Percentiles rank a stretch among this genome's conserved stretches.
Conservation (phyloP, 2,329 filamentous ascomycete genomes). For the Colletotrichum echinochloae region DNA sequence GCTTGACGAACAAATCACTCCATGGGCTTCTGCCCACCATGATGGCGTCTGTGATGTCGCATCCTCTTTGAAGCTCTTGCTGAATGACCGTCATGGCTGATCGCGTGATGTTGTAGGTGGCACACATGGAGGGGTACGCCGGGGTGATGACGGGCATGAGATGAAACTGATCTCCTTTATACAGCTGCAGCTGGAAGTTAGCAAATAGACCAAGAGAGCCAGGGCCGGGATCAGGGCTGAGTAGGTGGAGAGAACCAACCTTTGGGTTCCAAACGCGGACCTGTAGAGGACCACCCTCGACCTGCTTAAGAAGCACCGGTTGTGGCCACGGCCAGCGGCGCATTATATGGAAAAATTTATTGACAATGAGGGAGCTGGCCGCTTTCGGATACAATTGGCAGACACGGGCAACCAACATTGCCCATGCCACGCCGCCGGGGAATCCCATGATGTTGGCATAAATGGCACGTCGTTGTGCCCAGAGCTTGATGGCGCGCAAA, state of each 20-base stretch:
- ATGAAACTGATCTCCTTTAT: conserved; percentile 84
- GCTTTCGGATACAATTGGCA: conserved; percentile 97
- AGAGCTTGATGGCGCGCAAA: conserved; percentile 92
- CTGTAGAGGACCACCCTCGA: conserved; percentile 83
- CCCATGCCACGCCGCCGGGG: conserved; percentile 96
- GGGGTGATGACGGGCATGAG: conserved; percentile 99
- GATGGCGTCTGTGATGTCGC: conserved; percentile 83
- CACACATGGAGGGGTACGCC: conserved; percentile 97
- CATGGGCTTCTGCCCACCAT: conserved; percentile 81
- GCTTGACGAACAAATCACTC: conserved; percentile 89
- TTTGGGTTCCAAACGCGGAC: conserved; percentile 95
- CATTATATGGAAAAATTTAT: conserved; percentile 95
- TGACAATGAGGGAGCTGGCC: conserved; percentile 86
- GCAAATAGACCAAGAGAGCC: background rate
- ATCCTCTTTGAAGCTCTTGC: conserved; percentile 82
- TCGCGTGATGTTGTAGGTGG: conserved; percentile 91
- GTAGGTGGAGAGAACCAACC: conserved; percentile 58
- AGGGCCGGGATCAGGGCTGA: background rate
- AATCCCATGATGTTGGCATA: conserved; percentile 98
- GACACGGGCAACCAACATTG: conserved; percentile 94
- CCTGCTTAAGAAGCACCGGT: conserved; percentile 89
- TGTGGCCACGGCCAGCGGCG: conserved; percentile 93
- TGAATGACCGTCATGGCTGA: conserved; percentile 89
- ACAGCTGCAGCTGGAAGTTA: conserved; percentile 64
- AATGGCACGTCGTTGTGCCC: conserved; percentile 91